Evolutionary conservation across 305 asterid genomes (phyloP), one percentile per base, ranked within the genome.

Genomic region (Coffea humblotiana): DNA sequence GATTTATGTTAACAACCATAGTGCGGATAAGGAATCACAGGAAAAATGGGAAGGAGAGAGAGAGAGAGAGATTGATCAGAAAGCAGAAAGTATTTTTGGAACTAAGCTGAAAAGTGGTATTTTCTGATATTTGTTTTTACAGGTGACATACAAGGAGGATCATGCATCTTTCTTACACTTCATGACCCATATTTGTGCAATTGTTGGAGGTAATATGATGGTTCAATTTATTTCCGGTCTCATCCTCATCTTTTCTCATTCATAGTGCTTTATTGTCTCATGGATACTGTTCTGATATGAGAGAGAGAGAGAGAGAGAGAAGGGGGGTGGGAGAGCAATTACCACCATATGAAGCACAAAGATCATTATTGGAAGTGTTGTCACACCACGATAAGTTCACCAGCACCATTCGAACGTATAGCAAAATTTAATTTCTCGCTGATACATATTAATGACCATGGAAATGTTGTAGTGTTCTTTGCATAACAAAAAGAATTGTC

Each of bases 161-260:
- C 99, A 96, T 77, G 27, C 89, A 10, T 78, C 99, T 32, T 96
- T 96, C 90, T 88, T 96, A 70, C 99, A 96, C 90, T 96, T 96
- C 88, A 69, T 94, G 85, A 96, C 98, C 19, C 91, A 90, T 82
- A 85, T 96, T 58, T 96, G 99, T 84, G 99, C 98, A 86, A 94
- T 96, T 74, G 90, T 96, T 60, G 99, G 98, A 90, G 99, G 99
- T 96, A 90, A 80, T 61, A 29, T 49, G 35, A 54, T 47, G 48
- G 54, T 21, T 51, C 51, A 77, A 29, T 47, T 32, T 13, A 65
- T 45, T 1, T 74, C 45, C 45, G 54, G 67, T 23, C 67, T 21
- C 76, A 58, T 21, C 18, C 66, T 25, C 49, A 37, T 45, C 61
- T 25, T 66, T 64, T 58, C 47, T 56, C 65, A 3, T 74, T 64